phyloP scores from a whole-genome alignment of 2,329 filamentous ascomycete genomes.

The Trichoderma semiorbis region DNA sequence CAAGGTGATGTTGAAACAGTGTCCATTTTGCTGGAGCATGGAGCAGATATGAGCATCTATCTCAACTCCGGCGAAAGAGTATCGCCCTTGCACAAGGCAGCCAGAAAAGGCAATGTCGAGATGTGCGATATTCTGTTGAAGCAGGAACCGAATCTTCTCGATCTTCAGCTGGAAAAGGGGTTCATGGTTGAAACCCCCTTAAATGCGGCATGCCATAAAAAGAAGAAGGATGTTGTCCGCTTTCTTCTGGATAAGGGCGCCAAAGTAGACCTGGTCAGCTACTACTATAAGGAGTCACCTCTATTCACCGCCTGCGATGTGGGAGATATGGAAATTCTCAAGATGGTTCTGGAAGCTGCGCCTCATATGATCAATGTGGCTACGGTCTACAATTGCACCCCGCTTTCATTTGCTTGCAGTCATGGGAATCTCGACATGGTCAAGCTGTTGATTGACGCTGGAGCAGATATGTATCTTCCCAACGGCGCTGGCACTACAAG shows the following conservation, averaged over 20 bases:
- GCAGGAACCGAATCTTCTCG: constrained; percentile 23
- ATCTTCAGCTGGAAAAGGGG: constrained; percentile 20
- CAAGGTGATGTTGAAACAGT: constrained; percentile 19
- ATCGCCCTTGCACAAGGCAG: constrained; percentile 24
- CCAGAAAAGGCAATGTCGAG: constrained; percentile 15
- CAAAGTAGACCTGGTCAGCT: constrained; percentile 9
- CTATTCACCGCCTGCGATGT: constrained; percentile 21
- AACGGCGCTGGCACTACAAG: constrained; percentile 17
- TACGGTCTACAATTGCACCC: constrained; percentile 17
- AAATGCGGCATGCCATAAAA: constrained; percentile 19
- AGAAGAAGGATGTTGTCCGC: constrained; percentile 16
- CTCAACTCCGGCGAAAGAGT: not conserved
- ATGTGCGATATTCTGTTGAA: constrained; percentile 22
- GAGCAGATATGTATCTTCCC: constrained; percentile 19
- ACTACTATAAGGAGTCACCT: constrained; percentile 21
- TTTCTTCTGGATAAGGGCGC: constrained; percentile 25
- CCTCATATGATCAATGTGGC: constrained; percentile 22
- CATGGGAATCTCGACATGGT: constrained; percentile 18
- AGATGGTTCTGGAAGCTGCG: constrained; percentile 21
- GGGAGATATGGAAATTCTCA: constrained; percentile 19
- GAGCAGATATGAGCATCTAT: constrained; percentile 22
- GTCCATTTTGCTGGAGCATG: constrained; percentile 21
- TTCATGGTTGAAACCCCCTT: constrained; percentile 21
- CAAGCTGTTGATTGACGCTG: constrained; percentile 23
- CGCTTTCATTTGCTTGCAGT: constrained; percentile 21